Base-by-base conservation (phyloP, 2,329 filamentous ascomycete genomes). In the Helminthosporium solani region DNA sequence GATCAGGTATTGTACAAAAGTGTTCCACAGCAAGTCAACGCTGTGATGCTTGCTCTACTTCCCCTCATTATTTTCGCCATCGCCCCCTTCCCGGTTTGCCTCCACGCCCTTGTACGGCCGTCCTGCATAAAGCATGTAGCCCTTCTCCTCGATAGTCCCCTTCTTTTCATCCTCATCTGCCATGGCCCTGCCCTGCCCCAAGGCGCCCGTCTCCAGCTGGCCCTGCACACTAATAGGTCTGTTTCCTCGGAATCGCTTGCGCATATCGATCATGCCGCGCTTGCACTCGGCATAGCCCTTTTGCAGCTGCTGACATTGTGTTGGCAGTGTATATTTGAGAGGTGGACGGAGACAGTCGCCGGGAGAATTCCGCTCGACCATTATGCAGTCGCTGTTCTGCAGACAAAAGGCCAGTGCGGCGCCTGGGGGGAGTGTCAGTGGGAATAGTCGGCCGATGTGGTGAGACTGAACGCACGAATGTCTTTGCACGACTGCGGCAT, bases 401-500 rank as follows among this genome's bases (percentile, higher is more conserved):
- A 99, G 89, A 75, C 94, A 99, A 77, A 89, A 80, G 53, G 94
- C 94, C 64, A 99, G 83, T 16, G 94, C 94, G 53, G 87, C 86
- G 73, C 92, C 92, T 97, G 70, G 40, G 25, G 33, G 37, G 23
- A 33, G n/a, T 34, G 34, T 28, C 30, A 42, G 35, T 31, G n/a
- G n/a, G n/a, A n/a, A n/a, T n/a, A n/a, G n/a, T n/a, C n/a, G n/a
- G n/a, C n/a, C n/a, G n/a, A n/a, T n/a, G n/a, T n/a, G n/a, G n/a
- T n/a, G n/a, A n/a, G n/a, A n/a, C n/a, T n/a, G 28, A 31, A 31
- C 28, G 28, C 81, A 97, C 92, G 85, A 69, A 99, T 88, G 73
- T 97, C 92, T 83, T 91, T 89, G 77, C 94, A 99, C 53, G 92
- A 96, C 72, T 88, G 90, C 47, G 92, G 91, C 94, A 97, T 96